Percentiles rank a stretch among this genome's conserved stretches.
Conservation (phyloP, 495 filamentous ascomycete species). For the Podospora appendiculata region DNA sequence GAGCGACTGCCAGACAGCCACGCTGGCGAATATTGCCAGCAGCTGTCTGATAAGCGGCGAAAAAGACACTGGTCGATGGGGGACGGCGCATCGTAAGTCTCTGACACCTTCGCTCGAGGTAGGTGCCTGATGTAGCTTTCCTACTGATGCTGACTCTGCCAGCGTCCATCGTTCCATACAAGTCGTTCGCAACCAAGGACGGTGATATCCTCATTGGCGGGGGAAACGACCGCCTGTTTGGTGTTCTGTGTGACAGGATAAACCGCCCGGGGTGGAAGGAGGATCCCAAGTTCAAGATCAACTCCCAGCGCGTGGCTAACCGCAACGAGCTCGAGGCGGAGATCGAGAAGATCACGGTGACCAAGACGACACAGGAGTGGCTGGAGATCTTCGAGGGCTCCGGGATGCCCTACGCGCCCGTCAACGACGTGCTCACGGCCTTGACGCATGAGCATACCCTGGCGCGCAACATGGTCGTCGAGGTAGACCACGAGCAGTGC, state of each 20-base stretch:
- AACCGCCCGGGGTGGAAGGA: slow-evolving; percentile 72
- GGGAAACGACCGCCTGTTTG: slow-evolving; percentile 87
- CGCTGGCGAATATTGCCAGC: slow-evolving; percentile 85
- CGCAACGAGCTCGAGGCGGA: slow-evolving; percentile 64
- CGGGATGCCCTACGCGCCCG: slow-evolving; percentile 90
- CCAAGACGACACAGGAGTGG: slow-evolving; percentile 87
- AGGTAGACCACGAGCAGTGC: slow-evolving; percentile 74
- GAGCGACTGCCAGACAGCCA: slow-evolving; percentile 92
- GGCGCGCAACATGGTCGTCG: slow-evolving; percentile 80
- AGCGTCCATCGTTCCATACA: slow-evolving; percentile 95
- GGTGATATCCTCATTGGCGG: slow-evolving; percentile 89
- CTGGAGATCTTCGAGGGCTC: slow-evolving; percentile 77
- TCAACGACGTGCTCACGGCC: slow-evolving; percentile 84
- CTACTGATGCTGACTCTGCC: background rate
- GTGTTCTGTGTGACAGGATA: slow-evolving; percentile 72
- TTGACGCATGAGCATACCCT: slow-evolving; percentile 79
- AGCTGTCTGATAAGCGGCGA: slow-evolving; percentile 85
- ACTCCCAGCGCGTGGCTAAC: slow-evolving; percentile 74
- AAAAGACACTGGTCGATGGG: slow-evolving; percentile 83
- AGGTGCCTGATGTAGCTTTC: too few species aligned
- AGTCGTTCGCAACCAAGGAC: slow-evolving; percentile 85
- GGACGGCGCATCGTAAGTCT: slow-evolving; percentile 86
- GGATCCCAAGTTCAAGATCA: slow-evolving; percentile 68
- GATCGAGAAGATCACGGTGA: slow-evolving; percentile 65
- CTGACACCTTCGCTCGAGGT: too few species aligned